phyloP scores from a whole-genome alignment of 768 basidiomycete genomes.

The Boletus patriciae region DNA sequence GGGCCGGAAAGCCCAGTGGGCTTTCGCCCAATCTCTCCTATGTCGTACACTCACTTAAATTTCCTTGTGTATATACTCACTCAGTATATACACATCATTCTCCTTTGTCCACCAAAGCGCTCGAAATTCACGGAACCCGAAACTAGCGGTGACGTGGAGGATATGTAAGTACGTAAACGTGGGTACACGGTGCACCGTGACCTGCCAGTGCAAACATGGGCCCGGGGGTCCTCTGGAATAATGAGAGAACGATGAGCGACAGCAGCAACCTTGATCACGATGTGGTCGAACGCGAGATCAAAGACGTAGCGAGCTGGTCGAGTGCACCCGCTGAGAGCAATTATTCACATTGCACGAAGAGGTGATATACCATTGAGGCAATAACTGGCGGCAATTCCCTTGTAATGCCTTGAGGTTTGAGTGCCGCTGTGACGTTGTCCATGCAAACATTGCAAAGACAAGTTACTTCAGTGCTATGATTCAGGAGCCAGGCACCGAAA shows the following conservation, averaged over 20 bases:
- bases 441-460: slow-evolving; percentile 43
- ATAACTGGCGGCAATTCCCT: slow-evolving; percentile 55
- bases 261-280: slow-evolving; percentile 46
- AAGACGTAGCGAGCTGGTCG: slow-evolving; percentile 54
- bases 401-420: slow-evolving; percentile 61
- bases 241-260: slow-evolving; percentile 66
- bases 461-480: slow-evolving; percentile 40
- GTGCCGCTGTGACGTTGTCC: slow-evolving; percentile 53
- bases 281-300: slow-evolving; percentile 59
- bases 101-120: no score
- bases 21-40: no score
- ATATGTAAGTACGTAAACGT: no score
- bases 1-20: no score
- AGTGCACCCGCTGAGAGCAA: not conserved
- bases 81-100: no score
- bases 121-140: no score
- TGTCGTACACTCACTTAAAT: no score
- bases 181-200: not conserved
- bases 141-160: no score
- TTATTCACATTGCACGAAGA: not conserved
- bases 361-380: slow-evolving; percentile 54
- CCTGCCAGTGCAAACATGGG: no score
- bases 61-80: no score
- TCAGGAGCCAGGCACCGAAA: slow-evolving; percentile 42
- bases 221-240: slow-evolving; percentile 47